Conservation (phyloP, 805 yeast species). For the Saccharomycopsis babjevae region DNA sequence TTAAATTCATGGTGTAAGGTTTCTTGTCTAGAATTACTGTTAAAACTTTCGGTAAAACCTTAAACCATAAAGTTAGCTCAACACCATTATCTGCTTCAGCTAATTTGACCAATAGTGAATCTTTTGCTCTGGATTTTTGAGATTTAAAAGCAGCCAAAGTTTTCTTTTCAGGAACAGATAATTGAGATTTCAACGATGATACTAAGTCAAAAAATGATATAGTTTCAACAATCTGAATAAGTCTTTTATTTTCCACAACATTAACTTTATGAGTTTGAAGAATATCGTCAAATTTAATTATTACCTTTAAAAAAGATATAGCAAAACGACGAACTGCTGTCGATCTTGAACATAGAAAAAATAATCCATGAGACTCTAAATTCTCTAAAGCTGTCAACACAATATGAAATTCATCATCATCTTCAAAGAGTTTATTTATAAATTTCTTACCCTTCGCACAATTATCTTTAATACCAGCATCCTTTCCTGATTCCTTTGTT, state of each 20-base stretch:
- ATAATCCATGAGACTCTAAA: conserved; percentile 90
- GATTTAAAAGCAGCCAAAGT: conserved; percentile 51
- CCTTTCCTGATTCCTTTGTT: conserved; percentile 18
- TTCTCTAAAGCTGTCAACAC: conserved; percentile 84
- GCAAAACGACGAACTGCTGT: conserved; percentile 65
- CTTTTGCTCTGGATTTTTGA: conserved; percentile 35
- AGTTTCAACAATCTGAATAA: conserved; percentile 66
- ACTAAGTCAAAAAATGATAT: conserved; percentile 59
- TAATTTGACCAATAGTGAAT: conserved; percentile 58
- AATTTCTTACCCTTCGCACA: conserved; percentile 17
- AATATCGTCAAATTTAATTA: conserved; percentile 82
- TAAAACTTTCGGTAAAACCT: conserved; percentile 69
- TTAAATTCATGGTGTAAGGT: conserved; percentile 89
- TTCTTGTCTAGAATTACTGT: conserved; percentile 65
- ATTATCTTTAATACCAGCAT: conserved; percentile 10
- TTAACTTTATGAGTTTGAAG: conserved; percentile 25
- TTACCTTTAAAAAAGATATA: conserved; percentile 59
- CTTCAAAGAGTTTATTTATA: conserved; percentile 34
- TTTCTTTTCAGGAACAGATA: conserved; percentile 69
- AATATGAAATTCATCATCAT: conserved; percentile 54
- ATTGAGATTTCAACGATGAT: conserved; percentile 34
- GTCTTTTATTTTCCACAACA: conserved; percentile 26
- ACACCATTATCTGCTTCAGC: conserved; percentile 93
- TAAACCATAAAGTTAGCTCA: conserved; percentile 93
- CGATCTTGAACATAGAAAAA: conserved; percentile 85